Evolutionary conservation across 2,329 filamentous ascomycete species (phyloP), one percentile per base, ranked within the genome.

Genomic region (Fusarium subglutinans): DNA sequence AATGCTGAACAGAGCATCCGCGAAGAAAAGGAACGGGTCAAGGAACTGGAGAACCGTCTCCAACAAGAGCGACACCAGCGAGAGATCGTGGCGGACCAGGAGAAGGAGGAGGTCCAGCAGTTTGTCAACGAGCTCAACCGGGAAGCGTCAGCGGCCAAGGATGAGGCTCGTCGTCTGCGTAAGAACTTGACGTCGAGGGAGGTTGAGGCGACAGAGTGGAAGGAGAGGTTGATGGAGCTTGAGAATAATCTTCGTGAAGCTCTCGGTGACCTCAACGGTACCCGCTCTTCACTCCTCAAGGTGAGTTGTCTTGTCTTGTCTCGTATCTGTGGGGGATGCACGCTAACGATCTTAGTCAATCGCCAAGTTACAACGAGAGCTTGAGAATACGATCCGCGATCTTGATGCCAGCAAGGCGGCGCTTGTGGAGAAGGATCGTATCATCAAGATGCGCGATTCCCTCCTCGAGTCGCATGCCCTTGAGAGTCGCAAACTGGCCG

Each of bases 51-150:
- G 78, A 89, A 91, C 72, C 90, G 92, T n/a, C 88, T 98, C 30
- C 87, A 90, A 28, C 91, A 93, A 65, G 96, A 98, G 84, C 88
- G 95, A 63, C 90, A 93, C 74, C 96, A 98, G 83, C 90, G 94
- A 50, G 96, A 98, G 81, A 90, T 95, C 55, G 89, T 98, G 62
- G 94, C 94, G 53, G 93, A 90, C 79, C 92, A 94, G 78, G 95
- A 98, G 84, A 98, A 98, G 85, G 93, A 97, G 80, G 96, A 98
- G 80, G 93, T 97, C 58, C 95, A 98, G 84, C 93, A 96, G 82
- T 90, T 97, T 73, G 91, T 98, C 79, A 96, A 97, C 79, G 94
- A 98, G 74, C 91, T 98, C 75, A 98, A 98, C 80, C 88, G 91
- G 45, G 95, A 98, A 82, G 90, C 92, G 30, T 92, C 92, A 10